Conservation (phyloP, 2,329 filamentous ascomycete species). For the Chrysoporthe austroafricana region DNA sequence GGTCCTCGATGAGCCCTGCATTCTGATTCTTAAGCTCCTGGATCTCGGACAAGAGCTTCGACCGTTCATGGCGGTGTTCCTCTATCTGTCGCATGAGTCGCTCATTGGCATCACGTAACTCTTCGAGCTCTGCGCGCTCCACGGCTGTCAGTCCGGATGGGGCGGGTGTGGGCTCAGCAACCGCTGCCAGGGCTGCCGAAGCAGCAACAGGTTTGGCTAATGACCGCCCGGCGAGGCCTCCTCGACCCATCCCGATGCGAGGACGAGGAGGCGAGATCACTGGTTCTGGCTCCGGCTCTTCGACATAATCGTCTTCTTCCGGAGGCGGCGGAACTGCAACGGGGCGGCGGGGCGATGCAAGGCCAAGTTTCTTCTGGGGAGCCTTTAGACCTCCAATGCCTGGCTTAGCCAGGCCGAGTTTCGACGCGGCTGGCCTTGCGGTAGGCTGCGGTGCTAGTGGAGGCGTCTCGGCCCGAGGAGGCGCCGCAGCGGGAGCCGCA, state of each 20-base stretch:
- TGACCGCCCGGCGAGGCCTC: conserved; percentile 83
- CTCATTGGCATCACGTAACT: conserved; percentile 83
- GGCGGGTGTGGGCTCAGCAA: conserved; percentile 61
- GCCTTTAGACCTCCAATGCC: conserved; percentile 62
- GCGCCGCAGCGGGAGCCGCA: conserved; percentile 37
- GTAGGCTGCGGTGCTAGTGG: conserved; percentile 63
- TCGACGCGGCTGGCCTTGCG: conserved; percentile 55
- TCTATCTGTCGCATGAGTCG: conserved; percentile 74
- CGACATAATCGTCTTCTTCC: conserved; percentile 45
- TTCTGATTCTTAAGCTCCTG: conserved; percentile 97
- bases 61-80: conserved; percentile 80
- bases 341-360: conserved; percentile 58
- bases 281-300: conserved; percentile 55
- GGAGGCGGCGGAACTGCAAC: conserved; percentile 54
- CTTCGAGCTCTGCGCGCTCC: conserved; percentile 92
- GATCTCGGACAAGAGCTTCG: conserved; percentile 82
- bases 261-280: conserved; percentile 51
- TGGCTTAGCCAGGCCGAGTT: conserved; percentile 59
- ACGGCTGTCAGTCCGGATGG: conserved; percentile 69
- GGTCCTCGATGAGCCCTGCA: conserved; percentile 93
- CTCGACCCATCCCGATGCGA: conserved; percentile 71
- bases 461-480: conserved; percentile 48
- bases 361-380: conserved; percentile 57
- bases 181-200: conserved; percentile 51
- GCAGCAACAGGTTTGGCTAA: conserved; percentile 71